These are phyloP conservation scores for Boletellus ananas DNA, from an alignment of 768 basidiomycete species.

Conservation along the genomic window DNA sequence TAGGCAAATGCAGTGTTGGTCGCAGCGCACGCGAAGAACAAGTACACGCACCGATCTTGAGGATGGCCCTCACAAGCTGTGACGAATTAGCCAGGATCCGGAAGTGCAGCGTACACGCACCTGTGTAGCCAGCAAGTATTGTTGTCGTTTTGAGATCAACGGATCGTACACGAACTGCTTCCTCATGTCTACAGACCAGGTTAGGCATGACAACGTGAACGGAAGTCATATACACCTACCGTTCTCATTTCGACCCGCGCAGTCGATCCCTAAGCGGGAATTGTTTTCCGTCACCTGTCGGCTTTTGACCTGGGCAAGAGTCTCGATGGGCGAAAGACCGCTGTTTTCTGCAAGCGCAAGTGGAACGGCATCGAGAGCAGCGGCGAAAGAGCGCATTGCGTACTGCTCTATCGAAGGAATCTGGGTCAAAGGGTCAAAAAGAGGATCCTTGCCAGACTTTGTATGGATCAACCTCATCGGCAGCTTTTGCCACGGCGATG, in stretches of 20 bases:
- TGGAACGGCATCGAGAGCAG: slow-evolving; percentile 92
- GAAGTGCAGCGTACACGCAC: slow-evolving; percentile 38
- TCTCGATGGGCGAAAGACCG: slow-evolving; percentile 93
- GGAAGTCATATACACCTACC: slow-evolving; percentile 44
- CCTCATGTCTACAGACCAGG: slow-evolving; percentile 77
- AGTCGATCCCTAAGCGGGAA: slow-evolving; percentile 89
- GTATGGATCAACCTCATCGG: slow-evolving; percentile 68
- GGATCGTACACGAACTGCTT: slow-evolving; percentile 96
- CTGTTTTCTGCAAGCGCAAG: slow-evolving; percentile 98
- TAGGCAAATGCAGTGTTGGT: slow-evolving; percentile 25
- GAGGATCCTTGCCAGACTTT: not conserved
- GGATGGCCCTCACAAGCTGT: slow-evolving; percentile 78
- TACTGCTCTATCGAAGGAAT: slow-evolving; percentile 98
- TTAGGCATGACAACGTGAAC: not conserved
- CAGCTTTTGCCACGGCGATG: slow-evolving; percentile 89
- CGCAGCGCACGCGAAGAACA: not conserved
- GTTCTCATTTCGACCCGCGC: slow-evolving; percentile 78
- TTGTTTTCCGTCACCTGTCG: slow-evolving; percentile 84
- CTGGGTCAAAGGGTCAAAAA: slow-evolving; percentile 35
- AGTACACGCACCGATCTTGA: slow-evolving; percentile 71
- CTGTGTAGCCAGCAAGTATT: slow-evolving; percentile 96
- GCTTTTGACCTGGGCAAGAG: slow-evolving; percentile 92
- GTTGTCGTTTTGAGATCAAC: slow-evolving; percentile 94
- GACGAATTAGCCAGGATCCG: slow-evolving; percentile 3
- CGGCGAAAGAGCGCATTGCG: slow-evolving; percentile 98